These are phyloP conservation scores for Boletus hoseneyae DNA, from an alignment of 1,284 basidiomycete genomes.

Conservation along the genomic window DNA sequence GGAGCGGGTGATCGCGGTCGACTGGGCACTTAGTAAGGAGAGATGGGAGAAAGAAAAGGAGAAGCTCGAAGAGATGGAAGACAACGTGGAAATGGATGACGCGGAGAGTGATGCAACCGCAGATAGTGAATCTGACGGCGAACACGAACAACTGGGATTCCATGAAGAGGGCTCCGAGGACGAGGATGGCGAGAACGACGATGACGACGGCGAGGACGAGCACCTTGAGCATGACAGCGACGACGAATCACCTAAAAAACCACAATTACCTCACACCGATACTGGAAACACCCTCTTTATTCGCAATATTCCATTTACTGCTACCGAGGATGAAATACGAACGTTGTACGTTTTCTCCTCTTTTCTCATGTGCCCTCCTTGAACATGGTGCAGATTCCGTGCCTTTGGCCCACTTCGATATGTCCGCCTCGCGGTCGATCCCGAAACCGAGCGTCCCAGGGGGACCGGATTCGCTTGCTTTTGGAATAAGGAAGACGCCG, in stretches of 20 bases:
- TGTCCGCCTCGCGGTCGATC: conserved; percentile 89
- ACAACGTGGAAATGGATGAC: conserved; percentile 37
- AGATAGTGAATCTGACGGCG: conserved; percentile 21
- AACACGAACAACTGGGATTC: conserved; percentile 41
- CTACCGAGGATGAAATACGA: conserved; percentile 87
- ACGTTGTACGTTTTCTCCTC: conserved; percentile 54
- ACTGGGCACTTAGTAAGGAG: conserved; percentile 95
- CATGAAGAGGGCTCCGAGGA: conserved; percentile 40
- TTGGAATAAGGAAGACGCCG: conserved; percentile 92
- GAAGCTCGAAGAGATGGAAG: conserved; percentile 42
- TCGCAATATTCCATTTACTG: conserved; percentile 90
- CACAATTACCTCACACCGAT: conserved; percentile 75
- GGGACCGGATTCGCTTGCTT: conserved; percentile 98
- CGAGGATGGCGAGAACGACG: conserved; percentile 33
- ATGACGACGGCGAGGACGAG: conserved; percentile 33
- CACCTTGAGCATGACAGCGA: conserved; percentile 46
- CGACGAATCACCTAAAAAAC: conserved; percentile 49
- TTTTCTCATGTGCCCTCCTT: neutral
- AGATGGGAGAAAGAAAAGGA: conserved; percentile 84
- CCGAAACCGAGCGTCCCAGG: conserved; percentile 77
- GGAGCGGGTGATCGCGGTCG: conserved; percentile 84
- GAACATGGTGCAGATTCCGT: conserved; percentile 57
- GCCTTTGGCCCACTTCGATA: conserved; percentile 92
- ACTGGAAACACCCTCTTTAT: conserved; percentile 92
- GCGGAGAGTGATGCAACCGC: conserved; percentile 32